Evolutionary conservation across 164 flowering plant species (phyloP), one percentile per base, ranked within the genome.

Genomic region (Santalum album): DNA sequence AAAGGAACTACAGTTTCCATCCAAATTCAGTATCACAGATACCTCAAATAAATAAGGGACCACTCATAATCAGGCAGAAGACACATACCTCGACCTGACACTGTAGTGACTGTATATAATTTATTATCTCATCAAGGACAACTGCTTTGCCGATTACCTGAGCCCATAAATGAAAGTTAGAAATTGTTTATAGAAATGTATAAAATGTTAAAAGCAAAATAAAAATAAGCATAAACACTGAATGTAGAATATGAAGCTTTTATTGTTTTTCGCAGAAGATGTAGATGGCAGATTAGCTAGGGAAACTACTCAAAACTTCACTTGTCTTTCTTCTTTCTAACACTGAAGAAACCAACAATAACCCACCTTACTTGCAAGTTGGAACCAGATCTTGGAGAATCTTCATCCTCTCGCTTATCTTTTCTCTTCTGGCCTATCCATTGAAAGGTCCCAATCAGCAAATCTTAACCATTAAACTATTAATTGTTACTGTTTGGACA

Each of bases 71-170:
- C 17, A 36, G 54, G 48, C 39, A 9, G 34, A 17, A 15, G 36
- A 32, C 25, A 14, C 45, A 39, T 64, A 75, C 95, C 95, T 87
- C 91, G 57, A 87, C 95, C 60, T 87, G 95, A 12, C 79, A 77
- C 68, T 87, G 95, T 44, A 87, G 65, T 21, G 95, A 84, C 61
- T 87, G 95, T 47, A 87, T 80, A 60, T 87, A 87, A 67, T 87
- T 87, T n/a, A 87, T 87, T 29, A 87, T 87, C 73, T 87, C 95
- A 62, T 87, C 95, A 50, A 87, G 87, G 51, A 87, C 86, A 34
- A 87, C 61, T 1, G 95, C 88, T 68, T 82, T 87, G 22, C 95
- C 86, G 49, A 80, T 80, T 40, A 83, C 86, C 90, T 83, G 76
- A 49, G 66, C 7, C 46, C 53, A 46, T 39, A 48, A 25, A 46